phyloP scores from a whole-genome alignment of 73 alveolate genomes.

The Blepharisma japonicum region DNA sequence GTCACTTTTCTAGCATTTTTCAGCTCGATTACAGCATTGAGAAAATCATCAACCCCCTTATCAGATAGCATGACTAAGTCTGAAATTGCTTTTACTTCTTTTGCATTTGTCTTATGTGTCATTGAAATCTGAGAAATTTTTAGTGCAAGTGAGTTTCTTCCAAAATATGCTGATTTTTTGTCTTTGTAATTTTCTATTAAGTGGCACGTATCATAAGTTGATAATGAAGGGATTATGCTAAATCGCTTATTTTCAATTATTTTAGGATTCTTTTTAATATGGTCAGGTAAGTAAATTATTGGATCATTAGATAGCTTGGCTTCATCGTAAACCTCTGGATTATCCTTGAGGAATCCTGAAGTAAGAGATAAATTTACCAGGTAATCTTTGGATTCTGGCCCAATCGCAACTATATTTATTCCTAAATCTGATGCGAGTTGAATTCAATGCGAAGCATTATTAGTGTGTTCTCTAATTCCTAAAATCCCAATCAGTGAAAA shows the following conservation, averaged over 20 bases:
- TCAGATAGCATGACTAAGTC: constrained; percentile 1
- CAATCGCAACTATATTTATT: background rate
- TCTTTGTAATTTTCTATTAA: background rate
- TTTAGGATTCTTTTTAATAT: background rate
- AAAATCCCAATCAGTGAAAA: constrained; percentile 3
- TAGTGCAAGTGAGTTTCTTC: background rate
- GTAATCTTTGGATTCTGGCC: background rate
- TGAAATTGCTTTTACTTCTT: constrained; percentile 16
- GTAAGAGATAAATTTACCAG: background rate
- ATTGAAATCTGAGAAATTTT: background rate
- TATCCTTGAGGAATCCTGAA: background rate
- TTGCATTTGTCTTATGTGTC: background rate
- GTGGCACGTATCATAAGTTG: background rate
- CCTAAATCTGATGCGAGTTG: background rate
- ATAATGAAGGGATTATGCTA: background rate
- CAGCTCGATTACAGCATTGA: background rate
- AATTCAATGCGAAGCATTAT: background rate
- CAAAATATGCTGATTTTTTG: background rate
- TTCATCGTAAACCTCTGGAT: background rate
- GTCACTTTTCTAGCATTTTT: background rate
- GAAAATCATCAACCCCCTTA: background rate
- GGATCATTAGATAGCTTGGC: background rate
- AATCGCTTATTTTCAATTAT: background rate
- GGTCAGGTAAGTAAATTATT: background rate
- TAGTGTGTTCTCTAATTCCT: constrained; percentile 3